Conservation (phyloP, 23 red algal species). For the Gracilariopsis chorda region DNA sequence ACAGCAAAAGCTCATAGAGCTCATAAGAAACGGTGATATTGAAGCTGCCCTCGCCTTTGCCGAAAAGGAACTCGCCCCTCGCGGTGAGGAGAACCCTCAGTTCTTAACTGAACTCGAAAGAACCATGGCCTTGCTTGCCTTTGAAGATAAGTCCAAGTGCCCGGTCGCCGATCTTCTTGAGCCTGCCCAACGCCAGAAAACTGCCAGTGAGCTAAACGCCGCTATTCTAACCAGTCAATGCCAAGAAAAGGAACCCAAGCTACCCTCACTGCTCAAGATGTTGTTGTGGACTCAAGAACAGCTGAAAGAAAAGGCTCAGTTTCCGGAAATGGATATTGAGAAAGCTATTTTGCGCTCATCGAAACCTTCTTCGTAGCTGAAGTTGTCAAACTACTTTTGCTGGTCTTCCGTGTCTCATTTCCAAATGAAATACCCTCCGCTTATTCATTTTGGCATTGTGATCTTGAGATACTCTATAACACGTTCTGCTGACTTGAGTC, state of each 20-base stretch:
- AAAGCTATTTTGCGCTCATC: conserved; percentile 32
- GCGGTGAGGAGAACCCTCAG: conserved; percentile 72
- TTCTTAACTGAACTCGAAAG: conserved; percentile 91
- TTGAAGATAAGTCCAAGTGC: conserved; percentile 73
- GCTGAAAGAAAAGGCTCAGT: conserved; percentile 69
- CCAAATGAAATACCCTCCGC: too few relatives aligned
- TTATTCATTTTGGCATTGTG: conserved; percentile 28
- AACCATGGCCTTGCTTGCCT: conserved; percentile 95
- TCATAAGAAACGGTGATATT: conserved; percentile 83
- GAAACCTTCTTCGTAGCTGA: conserved; percentile 16
- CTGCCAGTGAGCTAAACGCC: conserved; percentile 92
- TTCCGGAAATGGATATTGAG: conserved; percentile 80
- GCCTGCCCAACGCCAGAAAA: conserved; percentile 75
- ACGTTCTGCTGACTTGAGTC: conserved; percentile 56
- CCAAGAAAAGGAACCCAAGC: conserved; percentile 82
- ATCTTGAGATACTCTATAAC: conserved; percentile 34
- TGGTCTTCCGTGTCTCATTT: too few relatives aligned
- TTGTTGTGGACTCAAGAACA: conserved; percentile 81
- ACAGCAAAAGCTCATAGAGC: conserved; percentile 96
- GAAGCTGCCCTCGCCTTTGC: conserved; percentile 89
- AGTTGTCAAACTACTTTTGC: too few relatives aligned
- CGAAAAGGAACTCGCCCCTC: conserved; percentile 90
- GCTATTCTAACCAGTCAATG: conserved; percentile 92
- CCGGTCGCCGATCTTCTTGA: conserved; percentile 77
- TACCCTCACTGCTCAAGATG: conserved; percentile 81